phyloP scores from a whole-genome alignment of 768 basidiomycete species.

The Nidularia pulvinata region DNA sequence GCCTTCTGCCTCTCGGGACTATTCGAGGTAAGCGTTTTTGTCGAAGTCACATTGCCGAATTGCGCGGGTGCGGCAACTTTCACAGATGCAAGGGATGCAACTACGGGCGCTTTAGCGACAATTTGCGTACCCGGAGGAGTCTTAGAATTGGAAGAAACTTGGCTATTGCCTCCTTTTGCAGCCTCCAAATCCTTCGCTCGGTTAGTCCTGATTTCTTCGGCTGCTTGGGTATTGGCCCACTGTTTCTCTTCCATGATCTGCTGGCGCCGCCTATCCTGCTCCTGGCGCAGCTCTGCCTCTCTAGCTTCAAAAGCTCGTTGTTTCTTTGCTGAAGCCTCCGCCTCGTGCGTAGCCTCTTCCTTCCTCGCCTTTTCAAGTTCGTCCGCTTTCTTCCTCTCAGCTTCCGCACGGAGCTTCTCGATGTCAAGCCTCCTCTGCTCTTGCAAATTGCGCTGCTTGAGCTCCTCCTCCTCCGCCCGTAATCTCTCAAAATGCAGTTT shows the following conservation, averaged over 20 bases:
- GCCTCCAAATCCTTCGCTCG: neutral
- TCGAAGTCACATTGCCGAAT: neutral
- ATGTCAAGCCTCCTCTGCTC: too few species aligned
- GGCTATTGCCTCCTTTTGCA: neutral
- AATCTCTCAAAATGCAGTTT: too few species aligned
- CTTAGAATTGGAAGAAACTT: neutral
- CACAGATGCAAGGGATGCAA: neutral
- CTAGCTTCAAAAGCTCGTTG: conserved; percentile 16
- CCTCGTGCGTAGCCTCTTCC: neutral
- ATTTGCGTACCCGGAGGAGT: neutral
- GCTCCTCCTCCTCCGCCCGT: too few species aligned
- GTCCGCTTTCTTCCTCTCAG: neutral
- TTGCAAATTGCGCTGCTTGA: too few species aligned
- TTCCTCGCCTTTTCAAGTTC: neutral
- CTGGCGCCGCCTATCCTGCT: neutral
- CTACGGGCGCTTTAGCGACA: neutral
- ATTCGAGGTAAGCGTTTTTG: neutral
- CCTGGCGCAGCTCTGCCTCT: conserved; percentile 2
- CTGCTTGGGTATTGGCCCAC: neutral
- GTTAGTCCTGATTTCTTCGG: neutral
- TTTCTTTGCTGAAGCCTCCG: conserved; percentile 1
- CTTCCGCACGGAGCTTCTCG: too few species aligned
- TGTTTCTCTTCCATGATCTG: neutral
- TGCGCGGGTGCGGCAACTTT: neutral
- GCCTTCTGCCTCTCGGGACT: neutral